phyloP scores from a whole-genome alignment of 179 eudicot genomes.

The Camellia oleifera region DNA sequence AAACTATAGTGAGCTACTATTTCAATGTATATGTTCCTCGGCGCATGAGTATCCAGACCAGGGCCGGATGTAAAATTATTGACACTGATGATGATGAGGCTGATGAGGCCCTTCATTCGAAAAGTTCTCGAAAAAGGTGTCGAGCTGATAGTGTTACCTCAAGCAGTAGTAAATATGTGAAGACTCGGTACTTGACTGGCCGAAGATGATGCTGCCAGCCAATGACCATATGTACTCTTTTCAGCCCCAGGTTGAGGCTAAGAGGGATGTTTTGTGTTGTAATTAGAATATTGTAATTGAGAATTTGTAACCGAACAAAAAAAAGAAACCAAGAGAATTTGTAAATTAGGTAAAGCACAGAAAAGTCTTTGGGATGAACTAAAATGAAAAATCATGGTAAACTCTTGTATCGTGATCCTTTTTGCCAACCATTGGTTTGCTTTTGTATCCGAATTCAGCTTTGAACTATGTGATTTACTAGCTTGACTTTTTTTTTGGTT shows the following conservation, averaged over 20 bases:
- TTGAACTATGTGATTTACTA: not conserved
- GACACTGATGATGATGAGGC: constrained; percentile 68
- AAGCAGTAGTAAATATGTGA: constrained; percentile 29
- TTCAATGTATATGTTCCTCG: constrained; percentile 63
- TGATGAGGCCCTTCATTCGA: constrained; percentile 22
- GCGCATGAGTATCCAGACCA: constrained; percentile 43
- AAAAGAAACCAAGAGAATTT: no score
- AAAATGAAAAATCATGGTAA: not conserved
- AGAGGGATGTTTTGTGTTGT: not conserved
- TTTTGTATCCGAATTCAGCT: not conserved
- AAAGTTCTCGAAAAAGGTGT: constrained; percentile 41
- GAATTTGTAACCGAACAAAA: no score
- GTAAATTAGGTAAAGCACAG: not conserved
- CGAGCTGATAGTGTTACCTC: constrained; percentile 19
- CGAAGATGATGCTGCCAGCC: constrained; percentile 27
- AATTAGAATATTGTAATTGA: not conserved
- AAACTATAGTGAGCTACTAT: constrained; percentile 55
- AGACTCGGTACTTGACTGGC: constrained; percentile 48
- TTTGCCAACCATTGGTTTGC: not conserved
- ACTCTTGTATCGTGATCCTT: not conserved
- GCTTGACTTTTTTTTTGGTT: not conserved
- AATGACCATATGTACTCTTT: not conserved
- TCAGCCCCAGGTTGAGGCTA: not conserved
- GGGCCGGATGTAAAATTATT: constrained; percentile 35
- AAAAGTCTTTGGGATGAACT: not conserved